A percentile compares a stretch with the other conserved stretches of the same genome.
phyloP scores from a whole-genome alignment of 1,139 yeast species.

The Zygosaccharomyces pseudobailii region DNA sequence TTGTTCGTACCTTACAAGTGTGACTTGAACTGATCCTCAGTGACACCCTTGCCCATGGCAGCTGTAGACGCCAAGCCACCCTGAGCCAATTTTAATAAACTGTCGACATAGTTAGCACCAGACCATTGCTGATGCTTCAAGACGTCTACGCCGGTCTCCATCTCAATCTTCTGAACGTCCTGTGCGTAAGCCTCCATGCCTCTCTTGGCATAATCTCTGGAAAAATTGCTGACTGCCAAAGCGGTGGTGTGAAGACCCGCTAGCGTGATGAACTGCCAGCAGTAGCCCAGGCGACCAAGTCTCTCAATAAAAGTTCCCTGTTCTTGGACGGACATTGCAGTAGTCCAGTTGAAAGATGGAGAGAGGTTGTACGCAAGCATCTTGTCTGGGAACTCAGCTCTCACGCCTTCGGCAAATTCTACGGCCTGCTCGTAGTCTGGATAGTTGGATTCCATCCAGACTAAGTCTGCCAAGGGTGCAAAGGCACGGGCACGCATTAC shows the following conservation, averaged over 20 bases:
- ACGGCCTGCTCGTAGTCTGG: conserved; percentile 93
- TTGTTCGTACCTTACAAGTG: neutral
- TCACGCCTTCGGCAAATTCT: conserved; percentile 91
- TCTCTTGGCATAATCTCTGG: conserved; percentile 68
- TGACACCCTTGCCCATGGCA: conserved; percentile 98
- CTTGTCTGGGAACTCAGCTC: conserved; percentile 74
- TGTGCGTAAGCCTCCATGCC: conserved; percentile 97
- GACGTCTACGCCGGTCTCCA: conserved; percentile 86
- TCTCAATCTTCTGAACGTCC: conserved; percentile 81
- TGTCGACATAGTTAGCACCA: conserved; percentile 96
- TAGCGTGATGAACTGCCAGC: conserved; percentile 96
- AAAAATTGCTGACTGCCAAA: conserved; percentile 80
- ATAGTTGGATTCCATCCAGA: conserved; percentile 98
- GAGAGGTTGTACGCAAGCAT: conserved; percentile 96
- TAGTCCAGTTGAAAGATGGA: conserved; percentile 97
- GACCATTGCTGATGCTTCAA: conserved; percentile 99
- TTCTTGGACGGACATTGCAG: conserved; percentile 82
- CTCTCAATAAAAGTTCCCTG: conserved; percentile 89
- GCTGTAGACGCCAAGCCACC: conserved; percentile 97
- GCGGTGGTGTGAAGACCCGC: conserved; percentile 98
- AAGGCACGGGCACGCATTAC: conserved; percentile 95
- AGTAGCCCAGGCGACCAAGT: conserved; percentile 84
- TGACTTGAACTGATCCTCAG: conserved; percentile 78
- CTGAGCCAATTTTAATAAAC: conserved; percentile 79
- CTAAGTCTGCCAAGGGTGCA: conserved; percentile 92